Evolutionary conservation across 495 filamentous ascomycete genomes (phyloP), one percentile per base, ranked within the genome.

Genomic region (Penicillium canariense): DNA sequence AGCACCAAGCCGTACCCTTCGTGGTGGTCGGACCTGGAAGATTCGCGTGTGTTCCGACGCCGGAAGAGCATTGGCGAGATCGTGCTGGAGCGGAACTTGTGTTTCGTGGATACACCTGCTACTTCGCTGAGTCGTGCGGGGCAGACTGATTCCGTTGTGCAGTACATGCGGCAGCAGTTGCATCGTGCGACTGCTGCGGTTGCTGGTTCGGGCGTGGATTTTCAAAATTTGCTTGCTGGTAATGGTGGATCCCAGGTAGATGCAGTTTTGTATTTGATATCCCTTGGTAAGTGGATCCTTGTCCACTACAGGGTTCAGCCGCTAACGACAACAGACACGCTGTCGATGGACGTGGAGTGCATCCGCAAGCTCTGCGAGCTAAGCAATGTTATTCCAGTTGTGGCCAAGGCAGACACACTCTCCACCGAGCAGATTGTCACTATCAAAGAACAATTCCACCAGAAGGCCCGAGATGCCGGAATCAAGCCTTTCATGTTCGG

Each of bases 11-110:
- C 94, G 50, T 96, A 96, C 71, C 94, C 95, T 2, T 68, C 84
- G 31, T 97, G 94, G 94, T 97, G 91, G 91, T 87, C 89, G n/a
- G 90, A 95, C 58, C 66, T 92, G 48, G 90, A 95, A 34, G 84
- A 90, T 48, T 86, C 84, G 40, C 81, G 80, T 34, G 72, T 87
- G 26, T 70, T 91, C 14, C 77, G 82, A 52, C 80, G 89, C 52
- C 81, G 90, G 56, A 96, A 90, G 72, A 94, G 88, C 59, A 72
- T 84, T 52, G 88, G 86, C 8, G 94, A 94, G 52, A 79, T 84
- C 28, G 85, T 97, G 34, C 76, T 98, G 49, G 94, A 98, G 63
- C 80, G 94, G 27, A 98, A 98, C 71, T 61, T 98, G 9, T 96
- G 91, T 66, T 98, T 98, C 67, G 87, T 97, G 49, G 94, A 98